Conservation (phyloP, 768 basidiomycete genomes). For the Boletus pseudopeckii region DNA sequence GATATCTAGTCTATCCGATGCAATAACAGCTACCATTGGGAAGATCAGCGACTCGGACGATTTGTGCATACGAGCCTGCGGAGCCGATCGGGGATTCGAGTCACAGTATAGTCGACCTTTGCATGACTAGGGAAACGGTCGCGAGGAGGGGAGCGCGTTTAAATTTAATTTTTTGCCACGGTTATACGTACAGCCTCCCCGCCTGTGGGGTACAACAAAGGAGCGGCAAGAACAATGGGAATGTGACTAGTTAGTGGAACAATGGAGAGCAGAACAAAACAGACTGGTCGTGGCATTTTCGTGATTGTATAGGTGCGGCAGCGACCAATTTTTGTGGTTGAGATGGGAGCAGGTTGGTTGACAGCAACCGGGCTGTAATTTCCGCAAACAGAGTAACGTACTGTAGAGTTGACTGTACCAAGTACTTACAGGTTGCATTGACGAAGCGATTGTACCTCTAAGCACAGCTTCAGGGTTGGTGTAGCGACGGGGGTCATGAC, state of each 20-base stretch:
- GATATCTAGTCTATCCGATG: too few species aligned
- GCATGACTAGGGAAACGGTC: not conserved
- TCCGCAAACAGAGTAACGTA: too few species aligned
- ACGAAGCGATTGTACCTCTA: too few species aligned
- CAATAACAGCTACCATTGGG: too few species aligned
- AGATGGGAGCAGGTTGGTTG: not conserved
- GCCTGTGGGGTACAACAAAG: slow-evolving; percentile 14
- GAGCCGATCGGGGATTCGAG: not conserved
- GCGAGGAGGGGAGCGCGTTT: not conserved
- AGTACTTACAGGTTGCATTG: too few species aligned
- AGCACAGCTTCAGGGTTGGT: not conserved
- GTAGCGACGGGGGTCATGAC: not conserved
- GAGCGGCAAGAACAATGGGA: slow-evolving; percentile 17
- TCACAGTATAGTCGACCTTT: not conserved
- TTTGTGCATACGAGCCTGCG: not conserved
- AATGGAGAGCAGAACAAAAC: slow-evolving; percentile 2
- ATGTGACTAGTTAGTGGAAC: slow-evolving; percentile 14
- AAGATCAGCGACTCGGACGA: too few species aligned
- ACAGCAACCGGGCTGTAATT: too few species aligned
- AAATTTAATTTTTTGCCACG: not conserved
- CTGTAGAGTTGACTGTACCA: not conserved
- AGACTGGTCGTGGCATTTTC: not conserved
- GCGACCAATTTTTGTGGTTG: too few species aligned
- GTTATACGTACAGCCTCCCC: slow-evolving; percentile 11
- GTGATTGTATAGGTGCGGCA: slow-evolving; percentile 4